These are phyloP conservation scores for Mortierella sp. DNA, from an alignment of 371 early-diverging fungal genomes.

Conservation along the genomic window DNA sequence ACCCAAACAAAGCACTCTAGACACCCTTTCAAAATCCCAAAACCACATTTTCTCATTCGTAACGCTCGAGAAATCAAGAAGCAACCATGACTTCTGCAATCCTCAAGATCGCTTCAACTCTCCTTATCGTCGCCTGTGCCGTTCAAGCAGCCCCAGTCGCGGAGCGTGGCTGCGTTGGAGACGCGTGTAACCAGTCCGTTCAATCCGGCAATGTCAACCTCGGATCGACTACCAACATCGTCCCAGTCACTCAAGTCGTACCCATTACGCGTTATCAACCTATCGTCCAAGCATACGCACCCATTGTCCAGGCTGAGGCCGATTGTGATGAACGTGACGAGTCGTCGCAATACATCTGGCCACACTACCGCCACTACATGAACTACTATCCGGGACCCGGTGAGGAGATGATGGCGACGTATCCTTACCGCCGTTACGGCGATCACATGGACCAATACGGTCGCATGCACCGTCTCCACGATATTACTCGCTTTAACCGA, in stretches of 20 bases:
- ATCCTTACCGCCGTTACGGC: no score
- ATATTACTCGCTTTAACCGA: not conserved
- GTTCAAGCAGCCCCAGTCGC: constrained; percentile 26
- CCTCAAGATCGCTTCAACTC: constrained; percentile 25
- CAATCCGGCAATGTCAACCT: constrained; percentile 20
- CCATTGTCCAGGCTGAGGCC: constrained; percentile 32
- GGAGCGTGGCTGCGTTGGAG: constrained; percentile 11
- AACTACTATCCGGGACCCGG: not conserved
- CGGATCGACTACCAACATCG: constrained; percentile 32
- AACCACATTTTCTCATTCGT: not conserved
- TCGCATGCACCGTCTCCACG: not conserved
- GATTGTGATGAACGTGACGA: not conserved
- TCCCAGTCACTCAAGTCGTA: constrained; percentile 33
- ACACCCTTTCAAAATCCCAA: not conserved
- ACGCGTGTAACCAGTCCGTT: constrained; percentile 21
- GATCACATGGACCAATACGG: not conserved
- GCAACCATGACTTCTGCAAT: constrained; percentile 13
- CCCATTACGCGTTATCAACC: constrained; percentile 54
- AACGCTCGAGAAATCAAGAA: not conserved
- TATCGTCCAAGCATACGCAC: constrained; percentile 31
- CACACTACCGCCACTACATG: not conserved
- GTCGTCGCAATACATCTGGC: not conserved
- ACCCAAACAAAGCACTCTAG: not conserved
- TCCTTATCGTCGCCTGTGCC: constrained; percentile 20
- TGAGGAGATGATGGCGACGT: not conserved